Evolutionary conservation across 2,329 filamentous ascomycete species (phyloP).

Genomic region (Stromatinia cepivora): DNA sequence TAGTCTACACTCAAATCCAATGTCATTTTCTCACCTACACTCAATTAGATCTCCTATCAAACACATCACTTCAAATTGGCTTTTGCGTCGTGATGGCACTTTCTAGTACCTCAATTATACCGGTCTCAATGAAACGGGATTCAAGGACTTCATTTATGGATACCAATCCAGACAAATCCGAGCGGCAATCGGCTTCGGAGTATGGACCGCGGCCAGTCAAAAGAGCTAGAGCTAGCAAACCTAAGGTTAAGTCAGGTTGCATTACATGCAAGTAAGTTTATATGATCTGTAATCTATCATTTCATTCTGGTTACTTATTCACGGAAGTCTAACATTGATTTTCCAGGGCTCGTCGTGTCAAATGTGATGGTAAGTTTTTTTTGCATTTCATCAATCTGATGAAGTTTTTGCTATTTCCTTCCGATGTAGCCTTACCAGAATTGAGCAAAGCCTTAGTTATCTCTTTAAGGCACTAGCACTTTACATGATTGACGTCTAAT

Average conservation of each 20-base stretch:
- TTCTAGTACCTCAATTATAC: background rate
- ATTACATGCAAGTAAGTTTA: slow-evolving; percentile 62
- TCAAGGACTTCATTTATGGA: slow-evolving; percentile 6
- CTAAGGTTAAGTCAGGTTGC: slow-evolving; percentile 67
- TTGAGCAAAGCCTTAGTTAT: background rate
- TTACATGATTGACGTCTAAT: background rate
- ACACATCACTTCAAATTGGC: background rate
- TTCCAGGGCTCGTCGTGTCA: slow-evolving; percentile 55
- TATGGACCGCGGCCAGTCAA: slow-evolving; percentile 30
- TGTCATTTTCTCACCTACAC: slow-evolving; percentile 5
- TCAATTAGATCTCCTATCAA: background rate
- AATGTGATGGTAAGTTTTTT: slow-evolving; percentile 53
- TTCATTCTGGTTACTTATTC: too few relatives aligned
- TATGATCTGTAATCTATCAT: background rate
- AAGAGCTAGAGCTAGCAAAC: slow-evolving; percentile 35
- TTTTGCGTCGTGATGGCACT: slow-evolving; percentile 9
- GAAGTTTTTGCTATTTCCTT: background rate
- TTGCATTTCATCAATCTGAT: background rate
- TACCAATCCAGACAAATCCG: background rate
- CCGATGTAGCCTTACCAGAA: background rate
- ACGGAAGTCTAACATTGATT: background rate
- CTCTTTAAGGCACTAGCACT: background rate
- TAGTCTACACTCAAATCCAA: background rate
- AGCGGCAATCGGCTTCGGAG: slow-evolving; percentile 29
- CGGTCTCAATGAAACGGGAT: background rate